Evolutionary conservation across 2,329 filamentous ascomycete genomes (phyloP).

Genomic region (Aureobasidium pullulans): DNA sequence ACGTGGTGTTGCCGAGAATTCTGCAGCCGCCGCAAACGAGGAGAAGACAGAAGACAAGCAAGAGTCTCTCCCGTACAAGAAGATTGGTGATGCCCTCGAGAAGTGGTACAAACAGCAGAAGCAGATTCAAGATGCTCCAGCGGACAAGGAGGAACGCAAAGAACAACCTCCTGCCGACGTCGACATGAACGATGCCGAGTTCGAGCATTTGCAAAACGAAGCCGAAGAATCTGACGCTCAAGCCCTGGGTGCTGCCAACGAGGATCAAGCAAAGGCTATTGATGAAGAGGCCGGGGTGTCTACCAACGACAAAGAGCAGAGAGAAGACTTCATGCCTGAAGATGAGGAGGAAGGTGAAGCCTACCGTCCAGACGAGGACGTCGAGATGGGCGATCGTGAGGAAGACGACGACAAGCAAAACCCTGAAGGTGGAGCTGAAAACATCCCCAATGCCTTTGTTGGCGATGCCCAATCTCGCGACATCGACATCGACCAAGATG

Average conservation of each 20-base stretch:
- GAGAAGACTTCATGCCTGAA: slow-evolving; percentile 25
- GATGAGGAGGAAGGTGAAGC: slow-evolving; percentile 22
- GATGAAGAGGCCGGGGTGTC: slow-evolving; percentile 87
- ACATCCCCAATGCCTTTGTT: slow-evolving; percentile 37
- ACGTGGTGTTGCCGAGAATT: slow-evolving; percentile 13
- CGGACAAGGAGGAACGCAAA: slow-evolving; percentile 46
- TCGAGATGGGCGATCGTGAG: slow-evolving; percentile 25
- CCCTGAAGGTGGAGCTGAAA: slow-evolving; percentile 21
- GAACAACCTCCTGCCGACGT: slow-evolving; percentile 49
- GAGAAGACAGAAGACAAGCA: slow-evolving; percentile 14
- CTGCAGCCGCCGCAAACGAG: slow-evolving; percentile 11
- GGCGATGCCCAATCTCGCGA: slow-evolving; percentile 36
- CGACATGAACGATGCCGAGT: slow-evolving; percentile 75
- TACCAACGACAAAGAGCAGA: slow-evolving; percentile 42
- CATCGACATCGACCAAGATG: slow-evolving; percentile 19
- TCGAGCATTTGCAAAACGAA: slow-evolving; percentile 86
- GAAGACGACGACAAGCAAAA: slow-evolving; percentile 22
- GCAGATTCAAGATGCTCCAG: slow-evolving; percentile 54
- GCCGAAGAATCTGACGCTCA: slow-evolving; percentile 78
- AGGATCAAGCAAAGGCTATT: slow-evolving; percentile 78
- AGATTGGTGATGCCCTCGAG: slow-evolving; percentile 86
- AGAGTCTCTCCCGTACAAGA: slow-evolving; percentile 69
- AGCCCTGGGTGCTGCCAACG: slow-evolving; percentile 78
- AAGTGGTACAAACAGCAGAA: slow-evolving; percentile 84
- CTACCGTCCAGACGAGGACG: slow-evolving; percentile 31